Percentiles rank a stretch among this genome's conserved stretches.
These are phyloP conservation scores for Metschnikowia vanudenii DNA, from an alignment of 805 yeast genomes.

Conservation along the genomic window DNA sequence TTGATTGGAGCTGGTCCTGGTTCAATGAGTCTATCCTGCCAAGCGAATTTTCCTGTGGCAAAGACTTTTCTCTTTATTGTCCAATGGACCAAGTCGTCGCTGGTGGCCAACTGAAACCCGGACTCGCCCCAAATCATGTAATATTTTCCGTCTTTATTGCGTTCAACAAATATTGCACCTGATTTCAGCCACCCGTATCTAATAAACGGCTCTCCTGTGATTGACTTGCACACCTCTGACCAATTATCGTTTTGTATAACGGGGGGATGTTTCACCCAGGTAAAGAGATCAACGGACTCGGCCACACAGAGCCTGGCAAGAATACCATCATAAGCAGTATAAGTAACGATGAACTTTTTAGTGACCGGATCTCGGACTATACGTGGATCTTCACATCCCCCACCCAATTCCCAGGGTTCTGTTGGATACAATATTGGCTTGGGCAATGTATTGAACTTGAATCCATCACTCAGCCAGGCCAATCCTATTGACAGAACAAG, in stretches of 20 bases:
- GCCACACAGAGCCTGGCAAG: conserved; percentile 43
- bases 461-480: conserved; percentile 43
- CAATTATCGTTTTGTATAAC: conserved; percentile 27
- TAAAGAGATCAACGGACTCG: conserved; percentile 33
- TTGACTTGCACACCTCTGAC: conserved; percentile 32
- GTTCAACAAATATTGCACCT: conserved; percentile 39
- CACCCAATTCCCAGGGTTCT: conserved; percentile 40
- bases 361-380: conserved; percentile 37
- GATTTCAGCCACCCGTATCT: conserved; percentile 41
- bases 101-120: conserved; percentile 36
- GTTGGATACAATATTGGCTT: conserved; percentile 36
- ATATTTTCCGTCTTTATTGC: conserved; percentile 32
- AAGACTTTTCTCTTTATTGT: conserved; percentile 23
- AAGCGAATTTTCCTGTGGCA: conserved; percentile 28
- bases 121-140: conserved; percentile 47
- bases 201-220: conserved; percentile 26
- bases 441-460: conserved; percentile 28
- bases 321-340: conserved; percentile 38
- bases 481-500: conserved; percentile 37
- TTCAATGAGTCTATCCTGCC: conserved; percentile 40
- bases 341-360: conserved; percentile 38
- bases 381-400: conserved; percentile 46
- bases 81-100: conserved; percentile 39
- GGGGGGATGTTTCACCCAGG: conserved; percentile 40
- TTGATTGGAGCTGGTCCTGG: conserved; percentile 44